Base-by-base conservation (phyloP, 1,284 basidiomycete genomes). In the Mycena citricolor region DNA sequence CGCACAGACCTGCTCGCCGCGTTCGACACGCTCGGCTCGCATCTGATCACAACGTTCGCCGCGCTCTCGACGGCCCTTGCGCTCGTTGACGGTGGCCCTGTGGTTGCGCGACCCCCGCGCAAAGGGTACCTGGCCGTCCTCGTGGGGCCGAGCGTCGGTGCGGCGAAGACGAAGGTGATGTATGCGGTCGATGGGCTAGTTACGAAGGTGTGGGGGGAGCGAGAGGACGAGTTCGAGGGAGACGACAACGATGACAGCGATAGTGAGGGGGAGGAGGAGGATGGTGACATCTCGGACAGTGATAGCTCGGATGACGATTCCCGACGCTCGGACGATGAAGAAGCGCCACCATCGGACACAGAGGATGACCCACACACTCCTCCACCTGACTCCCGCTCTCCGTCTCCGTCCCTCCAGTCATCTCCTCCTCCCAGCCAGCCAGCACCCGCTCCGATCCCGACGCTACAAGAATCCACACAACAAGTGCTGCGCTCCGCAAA, bases 1-100 rank as follows among this genome's bases (percentile, higher is more conserved):
- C 74, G 80, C 8, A 63, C 65, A 5, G 81, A 86, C 21, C 61
- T 88, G 1, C 58, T 87, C 5, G 63, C 70, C 3, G 76, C 83
- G 2, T 81, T 80, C 42, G 86, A 89, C 55, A 79, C 74, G 0
- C 72, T 89, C n/a, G 67, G 77, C 0, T 87, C 81, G 1, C 86
- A 88, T 61, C 66, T 89, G 8, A 69, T 74, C 35, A 83, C 84
- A 0, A 87, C 86, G 0, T 89, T 87, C 58, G 71, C 77, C 4
- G 75, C 82, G 0, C 68, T 89, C 2, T 83, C 83, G 2, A 80
- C 77, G 0, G 79, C 84, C 2, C 66, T 83, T 29, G 77, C 78
- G 1, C 67, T 59, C 14, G 59, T 56, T 36, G 37, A 52, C n/a
- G 39, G 29, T 6, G n/a, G 25, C n/a, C 17, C 21, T 12, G 20